These are phyloP conservation scores for Arthrocladium fulminans DNA, from an alignment of 2,329 filamentous ascomycete genomes.

Conservation along the genomic window DNA sequence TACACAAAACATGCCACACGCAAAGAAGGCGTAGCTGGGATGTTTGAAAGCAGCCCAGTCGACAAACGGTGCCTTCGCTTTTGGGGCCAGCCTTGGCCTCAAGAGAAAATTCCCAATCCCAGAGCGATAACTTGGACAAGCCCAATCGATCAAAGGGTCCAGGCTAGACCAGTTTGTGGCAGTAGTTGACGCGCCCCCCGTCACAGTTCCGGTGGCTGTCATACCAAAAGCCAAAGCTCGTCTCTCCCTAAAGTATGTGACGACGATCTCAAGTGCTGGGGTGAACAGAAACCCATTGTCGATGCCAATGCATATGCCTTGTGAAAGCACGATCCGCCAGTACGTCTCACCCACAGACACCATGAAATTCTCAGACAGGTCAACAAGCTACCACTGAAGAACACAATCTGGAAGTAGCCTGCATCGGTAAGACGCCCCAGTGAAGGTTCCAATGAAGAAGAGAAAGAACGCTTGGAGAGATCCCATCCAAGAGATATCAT, in stretches of 20 bases:
- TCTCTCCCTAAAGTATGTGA: conserved; percentile 45
- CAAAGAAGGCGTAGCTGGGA: conserved; percentile 33
- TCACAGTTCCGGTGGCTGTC: conserved; percentile 13
- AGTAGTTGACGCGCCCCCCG: conserved; percentile 12
- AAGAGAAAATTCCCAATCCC: conserved; percentile 33
- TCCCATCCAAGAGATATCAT: conserved; percentile 36
- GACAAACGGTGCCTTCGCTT: conserved; percentile 25
- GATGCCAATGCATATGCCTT: conserved; percentile 47
- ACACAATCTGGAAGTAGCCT: conserved; percentile 27
- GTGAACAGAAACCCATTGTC: conserved; percentile 37
- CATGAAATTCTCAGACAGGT: conserved; percentile 31
- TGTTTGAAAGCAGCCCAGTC: conserved; percentile 34
- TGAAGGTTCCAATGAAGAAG: conserved; percentile 33
- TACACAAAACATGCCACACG: conserved; percentile 40
- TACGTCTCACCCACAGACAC: conserved; percentile 35
- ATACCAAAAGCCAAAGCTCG: conserved; percentile 16
- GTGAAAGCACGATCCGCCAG: conserved; percentile 47
- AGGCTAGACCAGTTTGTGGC: conserved; percentile 41
- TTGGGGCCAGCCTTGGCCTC: conserved; percentile 29
- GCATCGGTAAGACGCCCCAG: conserved; percentile 35
- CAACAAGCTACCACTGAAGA: conserved; percentile 22
- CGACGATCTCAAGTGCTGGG: conserved; percentile 38
- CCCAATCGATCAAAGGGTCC: conserved; percentile 37
- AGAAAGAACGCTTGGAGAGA: conserved; percentile 33
- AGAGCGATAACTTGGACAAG: conserved; percentile 39